A percentile compares a stretch with the other conserved stretches of the same genome.
Evolutionary conservation across 2,329 filamentous ascomycete genomes (phyloP).

Genomic region (Ascochyta lentis): DNA sequence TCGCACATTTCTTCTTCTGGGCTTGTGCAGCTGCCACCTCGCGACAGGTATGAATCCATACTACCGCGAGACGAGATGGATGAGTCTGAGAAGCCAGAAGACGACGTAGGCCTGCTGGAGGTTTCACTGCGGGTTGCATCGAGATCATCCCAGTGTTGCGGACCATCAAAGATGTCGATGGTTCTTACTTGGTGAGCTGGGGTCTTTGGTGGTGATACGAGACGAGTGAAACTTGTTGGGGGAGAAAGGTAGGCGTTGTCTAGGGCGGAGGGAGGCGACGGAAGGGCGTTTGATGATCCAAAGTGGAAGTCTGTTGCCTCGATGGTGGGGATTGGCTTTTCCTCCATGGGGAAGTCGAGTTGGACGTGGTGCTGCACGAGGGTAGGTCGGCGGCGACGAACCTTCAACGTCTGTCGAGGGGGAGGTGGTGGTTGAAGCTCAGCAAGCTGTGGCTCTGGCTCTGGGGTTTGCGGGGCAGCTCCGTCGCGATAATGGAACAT

Average conservation of each 20-base stretch:
- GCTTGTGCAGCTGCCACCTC: conserved; percentile 67
- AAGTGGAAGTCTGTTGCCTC: conserved; percentile 53
- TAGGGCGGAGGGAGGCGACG: conserved; percentile 29
- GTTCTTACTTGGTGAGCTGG: conserved; percentile 52
- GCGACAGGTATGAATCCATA: conserved; percentile 62
- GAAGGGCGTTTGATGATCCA: conserved; percentile 34
- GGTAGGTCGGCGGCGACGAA: conserved; percentile 55
- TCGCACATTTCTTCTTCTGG: conserved; percentile 65
- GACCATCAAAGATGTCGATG: conserved; percentile 35
- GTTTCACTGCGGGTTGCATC: conserved; percentile 47
- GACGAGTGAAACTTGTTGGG: conserved; percentile 42
- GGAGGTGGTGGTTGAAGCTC: conserved; percentile 52
- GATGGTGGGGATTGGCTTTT: conserved; percentile 56
- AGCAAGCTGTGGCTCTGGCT: conserved; percentile 49
- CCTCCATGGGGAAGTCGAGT: conserved; percentile 35
- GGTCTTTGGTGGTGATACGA: conserved; percentile 58
- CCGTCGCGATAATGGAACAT: conserved; percentile 57
- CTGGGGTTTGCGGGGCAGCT: conserved; percentile 55
- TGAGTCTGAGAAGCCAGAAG: conserved; percentile 67
- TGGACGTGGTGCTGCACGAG: conserved; percentile 34
- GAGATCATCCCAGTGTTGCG: conserved; percentile 43
- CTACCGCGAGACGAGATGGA: conserved; percentile 67
- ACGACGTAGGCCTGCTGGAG: conserved; percentile 63
- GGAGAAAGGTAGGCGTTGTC: conserved; percentile 54
- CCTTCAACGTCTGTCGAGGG: conserved; percentile 56